Base-by-base conservation (phyloP, 2,329 filamentous ascomycete genomes). In the Sordariomycetes sp. region DNA sequence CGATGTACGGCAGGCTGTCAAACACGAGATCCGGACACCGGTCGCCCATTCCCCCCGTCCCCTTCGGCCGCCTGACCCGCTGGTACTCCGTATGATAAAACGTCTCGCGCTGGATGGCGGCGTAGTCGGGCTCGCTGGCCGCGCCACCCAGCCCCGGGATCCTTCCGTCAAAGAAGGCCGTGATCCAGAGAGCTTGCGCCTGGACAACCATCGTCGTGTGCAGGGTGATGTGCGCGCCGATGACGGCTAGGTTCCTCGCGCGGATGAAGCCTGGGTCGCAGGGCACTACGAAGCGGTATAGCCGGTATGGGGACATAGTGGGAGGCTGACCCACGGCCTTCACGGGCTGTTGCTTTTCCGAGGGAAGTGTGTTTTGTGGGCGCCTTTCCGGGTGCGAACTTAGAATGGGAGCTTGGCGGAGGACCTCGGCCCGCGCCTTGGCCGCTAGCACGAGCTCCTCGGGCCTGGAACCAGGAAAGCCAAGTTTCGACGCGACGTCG, bases 121-220 rank as follows among this genome's bases (percentile, higher is more conserved):
- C 28, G 34, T 28, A 58, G 14, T 53, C 48, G 4, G 28, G 50
- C 24, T 58, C 18, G 14, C 16, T 24, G 20, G 20, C 20, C 18
- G 37, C 16, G 20, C 32, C n/a, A 4, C 4, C 16, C n/a, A 59
- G 24, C 16, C 46, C 32, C 7, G 54, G 54, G 16, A 59, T 59
- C 54, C 11, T 57, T 22, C 37, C 48, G 25, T 57, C 54, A 34
- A 59, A 59, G 34, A 57, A 57, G 24, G 58, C 46, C 10, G 58
- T 59, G 54, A 59, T 57, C 58, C 58, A 59, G 25, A 59, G 58
- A 12, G 58, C 58, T 48, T 59, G 58, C n/a, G 54, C 58, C 48
- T 59, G 58, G 7, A 54, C 53, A 11, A 59, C 24, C 20, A 59
- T 57, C 1, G 58, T 54, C 16, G 58, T 59, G 34, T 59, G 58